Percentiles rank a stretch among this genome's conserved stretches.
These are phyloP conservation scores for Sinapis alba DNA, from an alignment of 441 rosid genomes.

Conservation along the genomic window DNA sequence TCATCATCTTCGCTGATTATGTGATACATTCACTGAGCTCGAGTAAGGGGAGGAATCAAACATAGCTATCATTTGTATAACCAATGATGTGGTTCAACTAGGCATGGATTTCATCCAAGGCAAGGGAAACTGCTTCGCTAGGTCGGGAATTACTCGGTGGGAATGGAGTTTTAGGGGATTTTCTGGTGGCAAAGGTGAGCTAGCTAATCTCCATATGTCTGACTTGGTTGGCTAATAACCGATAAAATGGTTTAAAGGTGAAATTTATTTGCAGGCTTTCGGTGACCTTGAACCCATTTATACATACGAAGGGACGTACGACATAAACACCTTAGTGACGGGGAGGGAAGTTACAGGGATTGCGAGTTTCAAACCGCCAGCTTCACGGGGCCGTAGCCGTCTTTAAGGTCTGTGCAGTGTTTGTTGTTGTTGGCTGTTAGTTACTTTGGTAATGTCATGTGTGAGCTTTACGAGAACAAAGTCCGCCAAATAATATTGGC, in stretches of 20 bases:
- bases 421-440: constrained; percentile 15
- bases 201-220: constrained; percentile 15
- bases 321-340: constrained; percentile 83
- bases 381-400: constrained; percentile 81
- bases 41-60: too few relatives aligned
- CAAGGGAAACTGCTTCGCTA: constrained; percentile 78
- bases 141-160: constrained; percentile 97
- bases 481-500: background rate
- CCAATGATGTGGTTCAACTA: constrained; percentile 33
- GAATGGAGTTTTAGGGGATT: constrained; percentile 86
- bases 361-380: constrained; percentile 77
- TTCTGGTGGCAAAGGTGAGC: constrained; percentile 91
- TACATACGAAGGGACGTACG: constrained; percentile 91
- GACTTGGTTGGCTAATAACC: background rate
- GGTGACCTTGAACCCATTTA: constrained; percentile 96
- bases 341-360: constrained; percentile 89
- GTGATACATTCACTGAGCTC: background rate
- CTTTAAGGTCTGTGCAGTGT: constrained; percentile 43
- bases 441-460: background rate
- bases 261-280: constrained; percentile 67
- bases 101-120: constrained; percentile 81
- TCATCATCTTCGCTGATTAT: background rate
- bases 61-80: constrained; percentile 16
- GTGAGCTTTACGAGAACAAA: background rate
- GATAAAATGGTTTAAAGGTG: constrained; percentile 2